Percentiles rank a stretch among this genome's conserved stretches.
Conservation (phyloP, 164 flowering plant species). For the Paratinospora sagittata region DNA sequence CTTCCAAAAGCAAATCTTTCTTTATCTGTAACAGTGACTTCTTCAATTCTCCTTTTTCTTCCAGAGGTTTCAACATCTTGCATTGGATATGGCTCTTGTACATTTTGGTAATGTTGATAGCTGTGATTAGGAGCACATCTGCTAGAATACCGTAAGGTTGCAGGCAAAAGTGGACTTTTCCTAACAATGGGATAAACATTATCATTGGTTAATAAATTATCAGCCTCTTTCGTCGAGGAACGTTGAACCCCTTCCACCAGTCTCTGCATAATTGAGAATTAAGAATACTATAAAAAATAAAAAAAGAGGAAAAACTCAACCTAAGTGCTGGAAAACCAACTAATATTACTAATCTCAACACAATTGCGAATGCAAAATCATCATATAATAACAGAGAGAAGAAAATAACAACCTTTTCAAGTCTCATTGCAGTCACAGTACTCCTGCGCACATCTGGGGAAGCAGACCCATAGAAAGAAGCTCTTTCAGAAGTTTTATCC, state of each 20-base stretch:
- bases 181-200: constrained; percentile 1
- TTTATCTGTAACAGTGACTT: constrained; percentile 19
- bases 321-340: neutral
- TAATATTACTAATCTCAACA: neutral
- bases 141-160: constrained; percentile 12
- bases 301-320: neutral
- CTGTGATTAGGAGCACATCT: constrained; percentile 4
- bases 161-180: constrained; percentile 18
- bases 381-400: neutral
- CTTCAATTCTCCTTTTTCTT: constrained; percentile 37
- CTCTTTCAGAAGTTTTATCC: constrained; percentile 17
- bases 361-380: neutral
- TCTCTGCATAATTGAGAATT: constrained; percentile 15
- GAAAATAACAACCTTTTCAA: constrained; percentile 27
- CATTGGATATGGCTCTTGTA: constrained; percentile 4
- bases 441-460: constrained; percentile 17
- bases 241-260: constrained; percentile 22
- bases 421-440: constrained; percentile 15
- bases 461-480: constrained; percentile 21
- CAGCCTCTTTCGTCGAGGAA: constrained; percentile 20
- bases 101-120: constrained; percentile 7
- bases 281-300: neutral
- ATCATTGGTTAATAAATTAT: constrained; percentile 12
- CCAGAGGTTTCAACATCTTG: constrained; percentile 20
- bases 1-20: constrained; percentile 16